Conservation (phyloP, 2,329 filamentous ascomycete genomes). For the Cercospora nicotianae region DNA sequence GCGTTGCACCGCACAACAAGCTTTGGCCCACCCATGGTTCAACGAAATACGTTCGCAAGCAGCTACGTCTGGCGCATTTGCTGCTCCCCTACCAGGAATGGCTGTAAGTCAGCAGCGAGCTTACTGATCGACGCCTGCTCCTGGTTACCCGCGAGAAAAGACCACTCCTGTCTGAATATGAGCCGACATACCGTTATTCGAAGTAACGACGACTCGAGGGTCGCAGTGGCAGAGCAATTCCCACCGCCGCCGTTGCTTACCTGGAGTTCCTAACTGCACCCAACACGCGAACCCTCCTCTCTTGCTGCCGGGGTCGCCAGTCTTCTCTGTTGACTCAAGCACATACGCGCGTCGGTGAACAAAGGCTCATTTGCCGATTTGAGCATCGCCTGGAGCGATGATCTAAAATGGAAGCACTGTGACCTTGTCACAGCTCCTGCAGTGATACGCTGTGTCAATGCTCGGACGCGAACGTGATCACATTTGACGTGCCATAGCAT, state of each 20-base stretch:
- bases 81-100: slow-evolving; percentile 25
- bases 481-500: not conserved
- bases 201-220: not conserved
- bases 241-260: not conserved
- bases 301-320: not conserved
- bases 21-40: slow-evolving; percentile 92
- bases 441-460: not conserved
- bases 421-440: not conserved
- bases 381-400: not conserved
- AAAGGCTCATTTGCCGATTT: not conserved
- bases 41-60: slow-evolving; percentile 56
- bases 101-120: slow-evolving; percentile 29
- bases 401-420: not conserved
- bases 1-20: slow-evolving; percentile 82
- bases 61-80: slow-evolving; percentile 28
- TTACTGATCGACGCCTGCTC: slow-evolving; percentile 19
- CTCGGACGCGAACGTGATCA: not conserved
- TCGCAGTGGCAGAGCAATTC: not conserved
- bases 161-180: not conserved
- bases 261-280: not conserved
- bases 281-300: not conserved
- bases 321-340: not conserved
- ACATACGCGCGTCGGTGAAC: not conserved
- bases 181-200: not conserved
- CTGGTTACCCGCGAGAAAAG: not conserved